Base-by-base conservation (phyloP, 176 grass and related monocot genomes). In the Oryza glumipatula region DNA sequence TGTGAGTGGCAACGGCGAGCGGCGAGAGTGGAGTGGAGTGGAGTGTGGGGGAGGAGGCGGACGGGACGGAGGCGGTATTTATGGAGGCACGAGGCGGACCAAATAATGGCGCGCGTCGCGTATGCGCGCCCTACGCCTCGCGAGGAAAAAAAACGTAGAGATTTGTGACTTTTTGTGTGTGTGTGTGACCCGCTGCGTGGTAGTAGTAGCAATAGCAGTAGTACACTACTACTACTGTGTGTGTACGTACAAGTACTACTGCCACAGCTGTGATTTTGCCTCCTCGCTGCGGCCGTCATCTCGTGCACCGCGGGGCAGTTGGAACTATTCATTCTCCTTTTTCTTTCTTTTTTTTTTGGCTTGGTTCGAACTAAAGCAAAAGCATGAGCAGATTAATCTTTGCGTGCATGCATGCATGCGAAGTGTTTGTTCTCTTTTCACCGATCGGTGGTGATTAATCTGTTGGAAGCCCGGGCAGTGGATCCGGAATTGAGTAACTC, bases 61-160 rank as follows among this genome's bases (percentile, higher is more conserved):
- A 23, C 7, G 78, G 71, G 43, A 11, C 13, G 58, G 60, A 17
- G 54, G 51, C 2, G 21, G 70, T 91, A 91, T 88, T 91, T 91
- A 91, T 81, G 70, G 81, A 70, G 89, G 75, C 38, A 33, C 19
- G 79, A 19, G 67, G 26, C 47, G 23, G 68, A 48, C 80, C 68
- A 64, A 83, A 83, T 83, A 82, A 86, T 86, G 84, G 73, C 78
- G 49, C 9, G 52, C 52, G 52, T 56, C 52, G 52, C 17, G 17
- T 14, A 56, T 56, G 52, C 52, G 52, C 52, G 47, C 39, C 47
- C 12, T 49, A 49, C 47, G 12, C 47, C 47, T 38, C 5, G 47
- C 47, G 47, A 5, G 4, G 47, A 14, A 4, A 14, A 36, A 49
- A 51, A 51, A 51, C 15, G 49, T 6, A 52, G 54, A 21, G 54